Evolutionary conservation across 75 land plant species (phyloP), one percentile per base, ranked within the genome.

Genomic region (Chamaecyparis obtusa): DNA sequence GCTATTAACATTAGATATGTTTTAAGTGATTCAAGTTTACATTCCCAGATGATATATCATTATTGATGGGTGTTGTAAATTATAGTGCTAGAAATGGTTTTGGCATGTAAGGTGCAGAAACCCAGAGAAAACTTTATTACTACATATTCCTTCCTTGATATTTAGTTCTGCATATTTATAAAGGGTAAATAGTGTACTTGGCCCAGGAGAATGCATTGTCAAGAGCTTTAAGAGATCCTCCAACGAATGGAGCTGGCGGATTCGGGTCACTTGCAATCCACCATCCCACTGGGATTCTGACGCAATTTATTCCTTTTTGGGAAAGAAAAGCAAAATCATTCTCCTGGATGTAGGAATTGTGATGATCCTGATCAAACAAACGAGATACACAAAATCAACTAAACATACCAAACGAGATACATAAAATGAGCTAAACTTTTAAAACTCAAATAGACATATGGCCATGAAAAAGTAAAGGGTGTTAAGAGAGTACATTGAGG

Each of bases 241-340:
- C 67, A 36, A 90, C 91, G 64, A 88, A 90, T 30, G 90, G 90
- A 17, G 78, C 48, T 15, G 90, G 87, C 17, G 90, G 87, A 11
- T 86, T 37, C 9, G 90, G 90, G 46, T 90, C 90, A 27, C 43
- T 69, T 19, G 85, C 84, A 83, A 91, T 91, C 91, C 91, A 91
- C 85, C 88, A 89, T 44, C 91, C 91, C 57, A 91, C 88, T 17
- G 91, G 91, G 56, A 91, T 89, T 32, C 91, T 84, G 44, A 87
- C 86, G 0, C 86, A 57, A 84, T 87, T 89, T 16, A 91, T 86
- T 30, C 88, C 91, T 30, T 87, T 83, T 82, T 55, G 36, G 44
- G 85, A 55, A 27, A 91, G 83, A 78, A 79, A 86, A 69, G n/a
- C 30, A 54, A 91, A 89, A 44, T 89, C 91, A 83, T 30, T 35